Percentiles rank a stretch among this genome's conserved stretches.
phyloP scores from a whole-genome alignment of 2,329 filamentous ascomycete species.

The Myrmaecium sp. region DNA sequence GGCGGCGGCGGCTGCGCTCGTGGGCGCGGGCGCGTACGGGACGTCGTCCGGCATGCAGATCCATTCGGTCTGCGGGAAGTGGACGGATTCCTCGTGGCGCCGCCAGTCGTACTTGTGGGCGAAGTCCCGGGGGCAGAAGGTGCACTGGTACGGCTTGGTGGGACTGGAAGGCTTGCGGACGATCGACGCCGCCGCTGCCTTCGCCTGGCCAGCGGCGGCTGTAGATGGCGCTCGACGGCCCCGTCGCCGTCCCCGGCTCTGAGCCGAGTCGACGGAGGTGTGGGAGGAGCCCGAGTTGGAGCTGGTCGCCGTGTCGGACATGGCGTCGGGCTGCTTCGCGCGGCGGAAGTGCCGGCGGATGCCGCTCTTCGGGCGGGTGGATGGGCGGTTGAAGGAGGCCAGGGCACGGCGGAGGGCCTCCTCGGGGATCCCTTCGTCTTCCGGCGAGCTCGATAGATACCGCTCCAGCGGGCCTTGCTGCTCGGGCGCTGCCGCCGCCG shows the following conservation, averaged over 20 bases:
- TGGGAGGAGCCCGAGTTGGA: constrained; percentile 8
- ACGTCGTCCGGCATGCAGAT: constrained; percentile 32
- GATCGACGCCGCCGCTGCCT: constrained; percentile 4
- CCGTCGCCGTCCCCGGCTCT: constrained; percentile 8
- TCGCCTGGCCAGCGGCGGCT: neutral
- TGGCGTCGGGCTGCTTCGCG: constrained; percentile 2
- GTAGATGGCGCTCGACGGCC: constrained; percentile 10
- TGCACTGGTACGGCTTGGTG: constrained; percentile 30
- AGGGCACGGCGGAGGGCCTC: constrained; percentile 7
- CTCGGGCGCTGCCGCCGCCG: neutral
- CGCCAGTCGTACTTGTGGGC: constrained; percentile 35
- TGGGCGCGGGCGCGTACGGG: constrained; percentile 10
- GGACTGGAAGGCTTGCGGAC: constrained; percentile 8
- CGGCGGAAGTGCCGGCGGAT: neutral
- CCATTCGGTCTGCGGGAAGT: constrained; percentile 49
- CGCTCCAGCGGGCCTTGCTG: constrained; percentile 9
- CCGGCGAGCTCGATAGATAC: constrained; percentile 11
- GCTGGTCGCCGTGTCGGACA: constrained; percentile 7
- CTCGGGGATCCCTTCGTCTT: constrained; percentile 10
- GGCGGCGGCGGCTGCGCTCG: constrained; percentile 20
- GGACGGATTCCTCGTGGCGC: constrained; percentile 44
- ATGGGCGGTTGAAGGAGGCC: neutral
- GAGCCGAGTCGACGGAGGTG: constrained; percentile 9
- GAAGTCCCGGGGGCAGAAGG: constrained; percentile 34
- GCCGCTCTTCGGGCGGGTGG: constrained; percentile 1